A percentile compares a stretch with the other conserved stretches of the same genome.
phyloP scores from a whole-genome alignment of 257 asterid species.

The Solanum megistacrolobum region DNA sequence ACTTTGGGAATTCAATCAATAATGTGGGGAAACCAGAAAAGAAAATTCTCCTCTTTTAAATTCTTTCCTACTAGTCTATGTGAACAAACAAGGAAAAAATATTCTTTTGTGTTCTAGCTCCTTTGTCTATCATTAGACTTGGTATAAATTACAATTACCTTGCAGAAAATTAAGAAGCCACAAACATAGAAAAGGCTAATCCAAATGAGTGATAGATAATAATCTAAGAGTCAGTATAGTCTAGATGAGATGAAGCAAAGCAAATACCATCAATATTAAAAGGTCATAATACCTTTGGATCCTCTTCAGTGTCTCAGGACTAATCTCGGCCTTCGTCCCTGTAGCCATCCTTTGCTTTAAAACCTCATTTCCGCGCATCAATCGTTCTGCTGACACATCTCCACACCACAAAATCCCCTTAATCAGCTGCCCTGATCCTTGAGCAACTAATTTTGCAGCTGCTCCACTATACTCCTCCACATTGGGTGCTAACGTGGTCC shows the following conservation, averaged over 20 bases:
- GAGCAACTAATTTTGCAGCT: constrained; percentile 79
- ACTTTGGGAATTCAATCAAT: background rate
- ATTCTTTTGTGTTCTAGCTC: background rate
- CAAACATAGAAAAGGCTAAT: background rate
- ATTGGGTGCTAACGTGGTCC: constrained; percentile 95
- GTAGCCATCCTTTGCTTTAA: constrained; percentile 63
- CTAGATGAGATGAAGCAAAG: background rate
- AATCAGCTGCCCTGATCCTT: constrained; percentile 84
- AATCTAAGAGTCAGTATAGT: background rate
- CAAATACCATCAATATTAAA: background rate
- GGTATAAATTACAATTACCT: background rate
- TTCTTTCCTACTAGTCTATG: background rate
- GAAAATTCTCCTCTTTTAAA: background rate
- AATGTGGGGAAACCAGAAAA: background rate
- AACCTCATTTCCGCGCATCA: constrained; percentile 74
- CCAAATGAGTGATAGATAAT: background rate
- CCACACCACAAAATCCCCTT: constrained; percentile 97
- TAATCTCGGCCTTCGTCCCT: constrained; percentile 43
- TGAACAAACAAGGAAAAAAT: background rate
- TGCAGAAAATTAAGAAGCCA: background rate
- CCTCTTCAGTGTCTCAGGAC: constrained; percentile 73
- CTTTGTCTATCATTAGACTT: background rate
- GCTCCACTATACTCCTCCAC: constrained; percentile 91
- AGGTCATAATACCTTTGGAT: constrained; percentile 49
- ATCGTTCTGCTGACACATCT: constrained; percentile 71